These are phyloP conservation scores for Mortierella sp. DNA, from an alignment of 371 early-diverging fungal genomes.

Conservation along the genomic window DNA sequence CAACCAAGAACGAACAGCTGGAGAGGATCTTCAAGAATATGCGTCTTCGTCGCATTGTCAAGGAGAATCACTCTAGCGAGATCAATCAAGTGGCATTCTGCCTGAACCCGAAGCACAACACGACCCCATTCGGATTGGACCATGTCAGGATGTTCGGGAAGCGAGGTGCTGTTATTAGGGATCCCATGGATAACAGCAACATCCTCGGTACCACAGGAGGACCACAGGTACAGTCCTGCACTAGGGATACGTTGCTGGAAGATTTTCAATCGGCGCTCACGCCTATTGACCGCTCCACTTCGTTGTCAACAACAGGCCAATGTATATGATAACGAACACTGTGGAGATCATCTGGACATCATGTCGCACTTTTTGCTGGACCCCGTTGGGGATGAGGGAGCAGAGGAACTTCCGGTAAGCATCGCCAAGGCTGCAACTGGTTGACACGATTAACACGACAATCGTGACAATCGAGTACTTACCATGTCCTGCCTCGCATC, in stretches of 20 bases:
- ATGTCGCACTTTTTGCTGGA: slow-evolving; percentile 86
- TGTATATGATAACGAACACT: slow-evolving; percentile 92
- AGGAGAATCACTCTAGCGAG: slow-evolving; percentile 85
- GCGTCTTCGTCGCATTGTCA: slow-evolving; percentile 82
- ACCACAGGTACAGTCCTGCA: slow-evolving; percentile 58
- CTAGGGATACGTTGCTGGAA: neutral
- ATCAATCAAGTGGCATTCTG: slow-evolving; percentile 80
- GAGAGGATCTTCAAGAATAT: slow-evolving; percentile 72
- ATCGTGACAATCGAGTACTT: too few relatives aligned
- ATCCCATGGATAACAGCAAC: slow-evolving; percentile 76
- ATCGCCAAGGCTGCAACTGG: too few relatives aligned
- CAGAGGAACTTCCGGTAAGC: slow-evolving; percentile 47
- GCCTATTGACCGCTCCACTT: too few relatives aligned
- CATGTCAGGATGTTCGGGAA: slow-evolving; percentile 71
- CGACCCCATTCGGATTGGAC: slow-evolving; percentile 64
- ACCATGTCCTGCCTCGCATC: too few relatives aligned
- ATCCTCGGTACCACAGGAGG: slow-evolving; percentile 79
- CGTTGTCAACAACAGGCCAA: too few relatives aligned
- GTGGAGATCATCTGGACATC: slow-evolving; percentile 91
- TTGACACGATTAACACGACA: too few relatives aligned
- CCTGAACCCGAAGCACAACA: slow-evolving; percentile 66
- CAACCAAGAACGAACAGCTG: slow-evolving; percentile 20
- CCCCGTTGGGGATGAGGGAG: slow-evolving; percentile 48
- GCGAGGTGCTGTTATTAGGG: slow-evolving; percentile 72
- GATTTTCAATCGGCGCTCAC: too few relatives aligned